Evolutionary conservation across 371 early-diverging fungal species (phyloP).

Genomic region (Mucor sp.): DNA sequence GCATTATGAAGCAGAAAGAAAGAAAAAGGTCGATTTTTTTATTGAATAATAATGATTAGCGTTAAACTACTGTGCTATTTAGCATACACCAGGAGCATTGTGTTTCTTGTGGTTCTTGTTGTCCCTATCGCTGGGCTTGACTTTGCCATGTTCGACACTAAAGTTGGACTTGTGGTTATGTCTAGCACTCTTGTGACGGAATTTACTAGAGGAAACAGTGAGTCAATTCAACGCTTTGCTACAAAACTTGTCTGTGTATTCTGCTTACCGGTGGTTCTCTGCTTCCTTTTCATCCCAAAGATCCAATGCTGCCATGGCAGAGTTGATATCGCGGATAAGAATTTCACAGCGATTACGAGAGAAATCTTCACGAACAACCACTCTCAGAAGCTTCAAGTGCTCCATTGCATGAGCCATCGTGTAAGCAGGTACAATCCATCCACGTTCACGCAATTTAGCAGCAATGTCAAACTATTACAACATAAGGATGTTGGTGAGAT

Average conservation of each 20-base stretch:
- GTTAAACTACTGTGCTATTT: neutral
- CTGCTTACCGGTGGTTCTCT: constrained; percentile 15
- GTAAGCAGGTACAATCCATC: constrained; percentile 68
- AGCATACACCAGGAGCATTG: constrained; percentile 14
- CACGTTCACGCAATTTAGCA: constrained; percentile 52
- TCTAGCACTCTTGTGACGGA: constrained; percentile 8
- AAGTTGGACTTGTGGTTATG: constrained; percentile 6
- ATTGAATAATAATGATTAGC: neutral
- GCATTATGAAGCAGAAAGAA: no score
- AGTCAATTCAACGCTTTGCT: neutral
- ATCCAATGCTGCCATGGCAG: constrained; percentile 17
- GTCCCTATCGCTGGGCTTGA: neutral
- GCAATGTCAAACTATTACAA: constrained; percentile 53
- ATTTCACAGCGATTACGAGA: constrained; percentile 33
- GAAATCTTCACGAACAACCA: constrained; percentile 49
- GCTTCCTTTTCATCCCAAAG: constrained; percentile 8
- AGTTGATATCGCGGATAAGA: constrained; percentile 31
- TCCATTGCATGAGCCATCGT: constrained; percentile 38
- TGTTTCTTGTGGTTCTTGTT: neutral
- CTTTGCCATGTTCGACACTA: neutral
- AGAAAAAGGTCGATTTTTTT: neutral
- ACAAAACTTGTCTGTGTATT: neutral
- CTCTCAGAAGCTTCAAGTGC: constrained; percentile 35
- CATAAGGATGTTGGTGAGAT: neutral
- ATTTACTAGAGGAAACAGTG: neutral